A percentile compares a stretch with the other conserved stretches of the same genome.
phyloP scores from a whole-genome alignment of 495 filamentous ascomycete species.

The Glonium stellatum region DNA sequence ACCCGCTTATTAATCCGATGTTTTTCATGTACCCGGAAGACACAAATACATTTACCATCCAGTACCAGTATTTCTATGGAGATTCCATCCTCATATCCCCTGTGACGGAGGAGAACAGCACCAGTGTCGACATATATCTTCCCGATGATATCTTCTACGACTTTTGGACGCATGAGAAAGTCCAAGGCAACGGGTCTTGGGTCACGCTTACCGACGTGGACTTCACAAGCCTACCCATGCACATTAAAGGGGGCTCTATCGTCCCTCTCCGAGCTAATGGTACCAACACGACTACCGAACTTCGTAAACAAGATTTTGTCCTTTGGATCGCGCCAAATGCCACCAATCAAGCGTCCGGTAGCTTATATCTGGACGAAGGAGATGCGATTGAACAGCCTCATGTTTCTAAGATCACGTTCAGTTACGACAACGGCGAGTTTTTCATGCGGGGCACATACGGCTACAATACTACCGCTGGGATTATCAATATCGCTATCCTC shows the following conservation, averaged over 20 bases:
- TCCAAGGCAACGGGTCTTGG: constrained; percentile 50
- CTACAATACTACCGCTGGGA: too few species aligned
- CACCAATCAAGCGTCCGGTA: constrained; percentile 44
- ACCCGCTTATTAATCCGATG: constrained; percentile 60
- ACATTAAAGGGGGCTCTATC: constrained; percentile 64
- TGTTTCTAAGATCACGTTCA: too few species aligned
- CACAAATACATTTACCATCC: constrained; percentile 50
- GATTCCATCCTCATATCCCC: constrained; percentile 63
- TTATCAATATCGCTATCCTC: too few species aligned
- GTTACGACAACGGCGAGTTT: too few species aligned
- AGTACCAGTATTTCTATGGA: constrained; percentile 71
- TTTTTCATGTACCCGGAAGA: constrained; percentile 70
- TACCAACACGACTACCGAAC: constrained; percentile 63
- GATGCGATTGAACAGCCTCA: constrained; percentile 33
- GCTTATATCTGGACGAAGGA: constrained; percentile 46
- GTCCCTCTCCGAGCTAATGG: constrained; percentile 54
- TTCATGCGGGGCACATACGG: too few species aligned
- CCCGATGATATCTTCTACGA: constrained; percentile 73
- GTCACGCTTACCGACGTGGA: constrained; percentile 48
- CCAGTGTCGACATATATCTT: constrained; percentile 63
- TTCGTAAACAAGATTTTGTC: constrained; percentile 61
- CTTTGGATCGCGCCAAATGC: constrained; percentile 56
- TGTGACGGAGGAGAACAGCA: constrained; percentile 57
- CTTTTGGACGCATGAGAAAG: constrained; percentile 54
- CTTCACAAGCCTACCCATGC: constrained; percentile 64